A percentile compares a stretch with the other conserved stretches of the same genome.
Conservation (phyloP, 148 eudicot species). For the Cornus suecica region DNA sequence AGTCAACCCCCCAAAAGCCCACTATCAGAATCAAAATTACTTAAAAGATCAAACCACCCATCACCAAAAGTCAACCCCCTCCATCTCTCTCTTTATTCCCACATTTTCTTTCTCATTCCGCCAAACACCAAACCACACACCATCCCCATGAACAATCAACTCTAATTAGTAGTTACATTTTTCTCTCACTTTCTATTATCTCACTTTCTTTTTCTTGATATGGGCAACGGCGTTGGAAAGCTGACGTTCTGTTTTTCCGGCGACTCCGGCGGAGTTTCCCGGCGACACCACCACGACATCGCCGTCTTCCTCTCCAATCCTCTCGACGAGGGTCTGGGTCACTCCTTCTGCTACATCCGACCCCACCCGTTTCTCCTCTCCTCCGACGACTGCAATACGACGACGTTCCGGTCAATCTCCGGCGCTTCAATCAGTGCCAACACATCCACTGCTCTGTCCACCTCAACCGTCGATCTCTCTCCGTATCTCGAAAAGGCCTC, state of each 20-base stretch:
- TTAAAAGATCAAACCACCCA: background rate
- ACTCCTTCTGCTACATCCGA: slow-evolving; percentile 55
- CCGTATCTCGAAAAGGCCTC: slow-evolving; percentile 38
- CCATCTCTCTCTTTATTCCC: slow-evolving; percentile 7
- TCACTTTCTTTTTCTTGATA: slow-evolving; percentile 13
- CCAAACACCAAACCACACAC: background rate
- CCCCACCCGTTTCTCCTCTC: slow-evolving; percentile 25
- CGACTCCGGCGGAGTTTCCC: slow-evolving; percentile 54
- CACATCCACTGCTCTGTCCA: slow-evolving; percentile 54
- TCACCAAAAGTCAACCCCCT: slow-evolving; percentile 28
- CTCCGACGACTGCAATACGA: slow-evolving; percentile 3
- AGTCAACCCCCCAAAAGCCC: slow-evolving; percentile 19
- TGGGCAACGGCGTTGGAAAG: slow-evolving; percentile 84
- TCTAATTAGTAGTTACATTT: background rate
- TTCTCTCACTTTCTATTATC: background rate
- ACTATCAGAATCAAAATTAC: slow-evolving; percentile 7
- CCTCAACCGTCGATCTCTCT: slow-evolving; percentile 22
- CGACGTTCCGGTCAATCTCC: slow-evolving; percentile 52
- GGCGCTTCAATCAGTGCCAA: slow-evolving; percentile 73
- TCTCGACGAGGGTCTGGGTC: slow-evolving; percentile 52
- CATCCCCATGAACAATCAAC: slow-evolving; percentile 1
- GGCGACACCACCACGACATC: slow-evolving; percentile 45
- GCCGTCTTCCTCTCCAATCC: slow-evolving; percentile 31
- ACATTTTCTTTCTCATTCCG: background rate
- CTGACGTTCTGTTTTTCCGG: slow-evolving; percentile 60